Conservation (phyloP, 2,329 filamentous ascomycete species). For the Iodosphaeria phyllophila region DNA sequence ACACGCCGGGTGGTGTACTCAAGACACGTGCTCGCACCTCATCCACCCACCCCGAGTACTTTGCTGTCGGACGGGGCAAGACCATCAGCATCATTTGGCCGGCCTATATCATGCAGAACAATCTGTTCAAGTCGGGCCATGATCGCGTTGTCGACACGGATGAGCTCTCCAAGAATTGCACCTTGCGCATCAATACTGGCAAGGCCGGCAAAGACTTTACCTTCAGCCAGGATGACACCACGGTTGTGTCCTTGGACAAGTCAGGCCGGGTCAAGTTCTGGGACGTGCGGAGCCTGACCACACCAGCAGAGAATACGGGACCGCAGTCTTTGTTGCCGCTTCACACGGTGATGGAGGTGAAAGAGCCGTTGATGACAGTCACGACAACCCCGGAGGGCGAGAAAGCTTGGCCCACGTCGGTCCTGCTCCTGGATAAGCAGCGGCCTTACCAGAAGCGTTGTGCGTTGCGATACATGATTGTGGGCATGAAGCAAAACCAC, state of each 20-base stretch:
- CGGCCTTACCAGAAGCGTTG: slow-evolving; percentile 80
- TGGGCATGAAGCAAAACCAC: slow-evolving; percentile 98
- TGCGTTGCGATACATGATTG: slow-evolving; percentile 84
- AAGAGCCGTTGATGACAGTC: slow-evolving; percentile 70
- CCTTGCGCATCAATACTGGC: slow-evolving; percentile 84
- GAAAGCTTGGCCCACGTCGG: slow-evolving; percentile 93
- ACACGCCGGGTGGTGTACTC: slow-evolving; percentile 75
- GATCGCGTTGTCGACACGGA: slow-evolving; percentile 68
- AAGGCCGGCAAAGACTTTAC: slow-evolving; percentile 97
- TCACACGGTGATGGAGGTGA: slow-evolving; percentile 52
- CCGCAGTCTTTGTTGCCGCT: slow-evolving; percentile 31
- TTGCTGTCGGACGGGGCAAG: slow-evolving; percentile 89
- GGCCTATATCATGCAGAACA: slow-evolving; percentile 41
- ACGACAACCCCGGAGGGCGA: slow-evolving; percentile 73
- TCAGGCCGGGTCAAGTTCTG: slow-evolving; percentile 94
- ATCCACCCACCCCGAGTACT: slow-evolving; percentile 76
- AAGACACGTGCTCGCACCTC: slow-evolving; percentile 92
- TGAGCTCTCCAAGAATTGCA: slow-evolving; percentile 69
- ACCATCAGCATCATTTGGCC: slow-evolving; percentile 81
- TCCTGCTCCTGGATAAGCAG: slow-evolving; percentile 90
- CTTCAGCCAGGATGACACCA: slow-evolving; percentile 90
- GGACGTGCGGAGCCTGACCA: slow-evolving; percentile 71
- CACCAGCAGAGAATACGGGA: slow-evolving; percentile 30
- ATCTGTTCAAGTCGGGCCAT: slow-evolving; percentile 42
- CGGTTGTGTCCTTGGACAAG: slow-evolving; percentile 92